Evolutionary conservation across 225 moss, liverwort and hornwort genomes (phyloP).

Genomic region (Physcomitrellopsis africana): DNA sequence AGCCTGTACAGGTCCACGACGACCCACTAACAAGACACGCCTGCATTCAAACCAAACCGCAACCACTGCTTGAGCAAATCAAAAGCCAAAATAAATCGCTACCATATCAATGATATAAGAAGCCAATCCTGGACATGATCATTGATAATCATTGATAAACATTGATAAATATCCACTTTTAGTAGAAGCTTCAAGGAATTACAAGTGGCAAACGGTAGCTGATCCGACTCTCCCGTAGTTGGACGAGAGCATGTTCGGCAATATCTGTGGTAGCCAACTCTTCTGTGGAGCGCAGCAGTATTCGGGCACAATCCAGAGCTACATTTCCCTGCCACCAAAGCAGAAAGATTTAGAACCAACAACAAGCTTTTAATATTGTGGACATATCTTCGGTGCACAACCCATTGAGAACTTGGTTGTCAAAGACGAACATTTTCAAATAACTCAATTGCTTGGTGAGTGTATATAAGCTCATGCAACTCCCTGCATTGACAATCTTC

Average conservation of each 20-base stretch:
- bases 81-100: constrained; percentile 25
- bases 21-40: constrained; percentile 88
- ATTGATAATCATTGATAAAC: background rate
- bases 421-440: constrained; percentile 8
- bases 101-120: constrained; percentile 17
- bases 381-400: background rate
- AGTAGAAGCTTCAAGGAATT: constrained; percentile 17
- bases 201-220: constrained; percentile 51
- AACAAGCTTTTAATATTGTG: background rate
- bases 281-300: constrained; percentile 70
- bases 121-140: too few species aligned
- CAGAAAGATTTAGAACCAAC: constrained; percentile 6
- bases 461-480: constrained; percentile 1
- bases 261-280: constrained; percentile 84
- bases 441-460: constrained; percentile 2
- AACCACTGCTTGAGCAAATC: constrained; percentile 46
- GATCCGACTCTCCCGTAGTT: constrained; percentile 74
- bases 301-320: constrained; percentile 90
- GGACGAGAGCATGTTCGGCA: constrained; percentile 79
- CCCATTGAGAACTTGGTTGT: background rate
- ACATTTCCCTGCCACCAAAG: constrained; percentile 80
- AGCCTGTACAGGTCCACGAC: constrained; percentile 97
- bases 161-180: constrained; percentile 2
- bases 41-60: constrained; percentile 63
- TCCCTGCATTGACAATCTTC: background rate